phyloP scores from a whole-genome alignment of 495 filamentous ascomycete genomes.

The Xylaria longipes region DNA sequence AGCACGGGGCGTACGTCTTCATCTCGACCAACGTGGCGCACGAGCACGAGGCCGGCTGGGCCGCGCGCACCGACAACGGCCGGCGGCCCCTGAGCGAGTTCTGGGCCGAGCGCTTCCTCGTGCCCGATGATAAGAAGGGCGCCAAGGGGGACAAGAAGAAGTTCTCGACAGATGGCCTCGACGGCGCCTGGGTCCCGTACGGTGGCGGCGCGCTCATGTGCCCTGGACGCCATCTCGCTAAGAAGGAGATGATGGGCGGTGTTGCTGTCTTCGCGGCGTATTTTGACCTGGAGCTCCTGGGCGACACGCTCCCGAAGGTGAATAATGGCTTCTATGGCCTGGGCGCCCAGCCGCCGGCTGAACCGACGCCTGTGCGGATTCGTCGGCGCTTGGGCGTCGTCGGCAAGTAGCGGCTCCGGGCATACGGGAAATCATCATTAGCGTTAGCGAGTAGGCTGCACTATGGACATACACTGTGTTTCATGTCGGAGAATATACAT shows the following conservation, averaged over 20 bases:
- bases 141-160: background rate
- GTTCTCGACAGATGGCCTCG: conserved; percentile 28
- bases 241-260: conserved; percentile 45
- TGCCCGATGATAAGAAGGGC: background rate
- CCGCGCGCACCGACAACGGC: no score
- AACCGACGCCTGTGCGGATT: background rate
- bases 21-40: no score
- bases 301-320: background rate
- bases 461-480: no score
- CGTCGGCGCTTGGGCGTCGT: background rate
- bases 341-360: background rate
- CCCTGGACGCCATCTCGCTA: conserved; percentile 52
- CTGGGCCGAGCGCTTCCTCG: background rate
- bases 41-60: no score
- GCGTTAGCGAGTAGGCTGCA: no score
- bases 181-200: conserved; percentile 45
- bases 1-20: no score
- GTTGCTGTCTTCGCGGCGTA: conserved; percentile 39
- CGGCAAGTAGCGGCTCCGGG: no score
- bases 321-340: conserved; percentile 5
- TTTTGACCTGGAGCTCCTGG: conserved; percentile 36
- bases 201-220: conserved; percentile 50
- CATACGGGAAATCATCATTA: no score
- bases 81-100: background rate
- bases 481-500: no score